Evolutionary conservation across 179 eudicot species (phyloP).

Genomic region (Drosera spatulata): DNA sequence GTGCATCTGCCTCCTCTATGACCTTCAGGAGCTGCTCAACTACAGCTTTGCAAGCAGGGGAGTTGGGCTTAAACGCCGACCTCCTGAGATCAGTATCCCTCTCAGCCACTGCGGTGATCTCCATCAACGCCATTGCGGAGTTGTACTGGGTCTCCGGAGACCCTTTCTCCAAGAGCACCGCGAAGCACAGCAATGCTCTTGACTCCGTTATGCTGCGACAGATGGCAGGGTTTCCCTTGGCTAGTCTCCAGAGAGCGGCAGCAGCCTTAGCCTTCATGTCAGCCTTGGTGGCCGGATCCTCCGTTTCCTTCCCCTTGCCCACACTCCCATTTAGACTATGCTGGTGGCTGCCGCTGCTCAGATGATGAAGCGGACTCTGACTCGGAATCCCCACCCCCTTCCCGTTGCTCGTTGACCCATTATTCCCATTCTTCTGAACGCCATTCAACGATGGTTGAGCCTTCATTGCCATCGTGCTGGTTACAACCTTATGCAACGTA

Average conservation of each 20-base stretch:
- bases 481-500: constrained; percentile 37
- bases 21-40: constrained; percentile 49
- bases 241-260: constrained; percentile 52
- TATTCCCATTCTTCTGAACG: neutral
- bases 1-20: constrained; percentile 38
- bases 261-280: constrained; percentile 68
- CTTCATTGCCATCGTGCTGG: constrained; percentile 30
- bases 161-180: constrained; percentile 55
- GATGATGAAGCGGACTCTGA: constrained; percentile 7
- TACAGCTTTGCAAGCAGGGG: constrained; percentile 72
- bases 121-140: constrained; percentile 73
- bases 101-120: constrained; percentile 70
- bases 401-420: neutral
- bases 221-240: constrained; percentile 44
- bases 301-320: constrained; percentile 50
- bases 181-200: constrained; percentile 59
- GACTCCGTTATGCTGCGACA: constrained; percentile 67
- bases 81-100: constrained; percentile 57
- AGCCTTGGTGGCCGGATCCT: constrained; percentile 52
- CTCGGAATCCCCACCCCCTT: neutral
- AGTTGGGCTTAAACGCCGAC: constrained; percentile 61
- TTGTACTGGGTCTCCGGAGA: constrained; percentile 38
- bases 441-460: neutral
- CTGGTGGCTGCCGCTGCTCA: constrained; percentile 9
- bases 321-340: constrained; percentile 27